Conservation (phyloP, 208 protist species). For the Wallacemonas sp. region DNA sequence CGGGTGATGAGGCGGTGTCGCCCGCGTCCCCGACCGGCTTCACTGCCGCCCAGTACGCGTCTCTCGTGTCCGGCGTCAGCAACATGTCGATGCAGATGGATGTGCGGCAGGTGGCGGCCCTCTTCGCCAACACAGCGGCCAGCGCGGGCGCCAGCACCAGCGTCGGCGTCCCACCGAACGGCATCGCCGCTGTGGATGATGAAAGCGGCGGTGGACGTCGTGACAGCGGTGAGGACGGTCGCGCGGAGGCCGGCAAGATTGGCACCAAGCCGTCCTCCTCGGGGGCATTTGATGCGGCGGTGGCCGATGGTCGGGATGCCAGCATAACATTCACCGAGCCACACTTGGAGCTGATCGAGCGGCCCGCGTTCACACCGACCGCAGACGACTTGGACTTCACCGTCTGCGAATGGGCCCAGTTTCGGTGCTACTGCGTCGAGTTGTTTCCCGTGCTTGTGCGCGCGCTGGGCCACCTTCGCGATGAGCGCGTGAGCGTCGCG, state of each 20-base stretch:
- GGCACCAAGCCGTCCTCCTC: background rate
- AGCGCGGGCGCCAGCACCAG: background rate
- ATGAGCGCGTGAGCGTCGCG: conserved; percentile 9
- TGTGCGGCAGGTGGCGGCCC: background rate
- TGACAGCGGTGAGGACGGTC: background rate
- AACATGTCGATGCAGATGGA: conserved; percentile 14
- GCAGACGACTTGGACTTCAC: conserved; percentile 18
- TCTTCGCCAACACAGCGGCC: background rate
- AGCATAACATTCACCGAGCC: conserved; percentile 9
- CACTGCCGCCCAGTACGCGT: background rate
- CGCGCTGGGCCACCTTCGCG: conserved; percentile 30
- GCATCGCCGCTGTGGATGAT: too few species aligned
- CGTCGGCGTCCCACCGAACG: background rate
- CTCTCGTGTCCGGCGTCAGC: background rate
- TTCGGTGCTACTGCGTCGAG: conserved; percentile 39
- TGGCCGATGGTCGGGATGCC: background rate
- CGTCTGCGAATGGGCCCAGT: conserved; percentile 35
- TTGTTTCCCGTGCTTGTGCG: conserved; percentile 29
- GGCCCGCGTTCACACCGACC: background rate
- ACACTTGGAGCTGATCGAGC: conserved; percentile 9
- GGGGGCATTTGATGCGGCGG: background rate
- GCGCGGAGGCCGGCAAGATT: too few species aligned
- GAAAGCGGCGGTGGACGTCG: too few species aligned
- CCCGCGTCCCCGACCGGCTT: background rate
- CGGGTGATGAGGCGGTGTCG: too few species aligned